phyloP scores from a whole-genome alignment of 2,329 filamentous ascomycete genomes.

The Colletotrichum higginsianum region DNA sequence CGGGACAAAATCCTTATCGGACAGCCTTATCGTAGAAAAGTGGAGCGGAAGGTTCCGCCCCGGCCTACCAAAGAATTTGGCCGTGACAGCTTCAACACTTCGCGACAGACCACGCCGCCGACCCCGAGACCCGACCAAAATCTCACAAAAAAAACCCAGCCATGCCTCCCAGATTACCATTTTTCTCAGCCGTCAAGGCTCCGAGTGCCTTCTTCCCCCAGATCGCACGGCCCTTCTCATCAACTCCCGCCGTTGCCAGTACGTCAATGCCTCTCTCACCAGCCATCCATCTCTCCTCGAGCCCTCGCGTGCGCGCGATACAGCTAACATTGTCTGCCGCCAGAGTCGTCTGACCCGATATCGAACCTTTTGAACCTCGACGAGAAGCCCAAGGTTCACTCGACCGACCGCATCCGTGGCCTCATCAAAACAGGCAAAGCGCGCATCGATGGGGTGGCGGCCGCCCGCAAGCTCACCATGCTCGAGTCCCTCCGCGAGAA shows the following conservation, averaged over 20 bases:
- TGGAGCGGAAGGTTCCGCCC: conserved; percentile 41
- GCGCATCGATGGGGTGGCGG: conserved; percentile 42
- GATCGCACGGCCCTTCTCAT: conserved; percentile 40
- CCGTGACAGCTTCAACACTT: conserved; percentile 41
- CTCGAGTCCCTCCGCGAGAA: conserved; percentile 57
- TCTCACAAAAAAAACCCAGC: conserved; percentile 39
- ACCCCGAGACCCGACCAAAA: conserved; percentile 31
- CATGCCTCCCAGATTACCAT: conserved; percentile 60
- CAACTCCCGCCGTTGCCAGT: conserved; percentile 33
- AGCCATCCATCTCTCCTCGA: background rate
- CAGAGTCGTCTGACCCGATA: conserved; percentile 25
- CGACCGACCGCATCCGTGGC: conserved; percentile 34
- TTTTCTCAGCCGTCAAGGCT: conserved; percentile 40
- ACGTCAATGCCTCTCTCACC: conserved; percentile 19
- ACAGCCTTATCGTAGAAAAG: conserved; percentile 21
- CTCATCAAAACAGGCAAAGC: conserved; percentile 45
- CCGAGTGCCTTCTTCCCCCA: conserved; percentile 36
- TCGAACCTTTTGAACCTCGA: conserved; percentile 41
- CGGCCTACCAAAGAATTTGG: conserved; percentile 40
- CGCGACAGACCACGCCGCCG: conserved; percentile 37
- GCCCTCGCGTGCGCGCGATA: background rate
- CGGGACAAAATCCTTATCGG: conserved; percentile 41
- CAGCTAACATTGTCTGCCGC: conserved; percentile 18
- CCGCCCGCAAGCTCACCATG: conserved; percentile 51
- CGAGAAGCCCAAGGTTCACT: conserved; percentile 18